These are phyloP conservation scores for Thinopyrum elongatum DNA, from an alignment of 176 grass and related monocot species.

Conservation along the genomic window DNA sequence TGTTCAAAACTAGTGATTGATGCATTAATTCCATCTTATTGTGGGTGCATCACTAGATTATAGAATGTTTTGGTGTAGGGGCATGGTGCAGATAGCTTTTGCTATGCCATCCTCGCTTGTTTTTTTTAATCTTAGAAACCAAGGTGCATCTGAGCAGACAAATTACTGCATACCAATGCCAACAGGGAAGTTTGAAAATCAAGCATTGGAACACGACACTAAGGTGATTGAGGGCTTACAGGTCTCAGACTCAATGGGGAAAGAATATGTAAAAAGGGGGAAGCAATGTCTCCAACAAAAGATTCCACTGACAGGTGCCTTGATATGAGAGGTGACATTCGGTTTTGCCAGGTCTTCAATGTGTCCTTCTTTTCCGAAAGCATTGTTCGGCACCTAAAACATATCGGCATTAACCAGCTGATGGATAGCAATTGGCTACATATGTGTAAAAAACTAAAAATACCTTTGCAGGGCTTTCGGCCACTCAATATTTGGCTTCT, in stretches of 20 bases:
- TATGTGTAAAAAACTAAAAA: conserved; percentile 12
- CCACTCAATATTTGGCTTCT: conserved; percentile 96
- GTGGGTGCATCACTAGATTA: not conserved
- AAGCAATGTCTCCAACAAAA: conserved; percentile 76
- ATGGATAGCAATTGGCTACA: not conserved
- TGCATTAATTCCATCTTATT: not conserved
- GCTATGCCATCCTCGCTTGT: not conserved
- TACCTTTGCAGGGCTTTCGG: conserved; percentile 91
- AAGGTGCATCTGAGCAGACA: conserved; percentile 9
- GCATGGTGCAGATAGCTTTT: conserved; percentile 3
- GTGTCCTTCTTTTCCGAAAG: conserved; percentile 84
- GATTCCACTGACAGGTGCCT: conserved; percentile 81
- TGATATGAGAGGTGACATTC: conserved; percentile 74
- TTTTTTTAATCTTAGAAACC: conserved; percentile 14
- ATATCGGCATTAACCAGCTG: conserved; percentile 22
- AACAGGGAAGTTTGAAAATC: not conserved
- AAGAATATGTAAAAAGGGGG: conserved; percentile 85
- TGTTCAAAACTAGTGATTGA: conserved; percentile 19
- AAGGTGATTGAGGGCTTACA: conserved; percentile 54
- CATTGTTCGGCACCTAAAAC: conserved; percentile 58
- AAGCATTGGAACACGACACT: conserved; percentile 20
- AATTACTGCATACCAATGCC: conserved; percentile 14
- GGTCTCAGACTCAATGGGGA: conserved; percentile 72
- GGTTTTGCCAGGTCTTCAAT: conserved; percentile 82
- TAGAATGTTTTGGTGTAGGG: not conserved